Percentiles rank a stretch among this genome's conserved stretches.
Evolutionary conservation across 345 rosid species (phyloP).

Genomic region (Corchorus capsularis): DNA sequence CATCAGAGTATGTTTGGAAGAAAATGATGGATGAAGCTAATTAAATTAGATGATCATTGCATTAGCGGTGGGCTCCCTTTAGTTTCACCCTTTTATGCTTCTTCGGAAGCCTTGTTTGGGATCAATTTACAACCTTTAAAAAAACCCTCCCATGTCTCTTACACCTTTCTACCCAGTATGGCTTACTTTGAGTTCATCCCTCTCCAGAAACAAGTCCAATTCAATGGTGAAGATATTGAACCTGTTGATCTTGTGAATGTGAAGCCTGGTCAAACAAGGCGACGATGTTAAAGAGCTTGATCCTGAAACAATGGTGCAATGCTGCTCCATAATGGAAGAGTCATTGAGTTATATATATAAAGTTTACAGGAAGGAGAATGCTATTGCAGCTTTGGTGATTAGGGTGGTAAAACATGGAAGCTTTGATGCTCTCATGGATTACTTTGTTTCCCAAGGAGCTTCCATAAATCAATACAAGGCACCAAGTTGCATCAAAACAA

Average conservation of each 20-base stretch:
- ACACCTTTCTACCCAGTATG: constrained; percentile 64
- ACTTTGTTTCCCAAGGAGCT: constrained; percentile 71
- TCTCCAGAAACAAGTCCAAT: constrained; percentile 20
- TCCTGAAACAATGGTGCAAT: constrained; percentile 42
- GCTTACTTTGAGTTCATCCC: constrained; percentile 69
- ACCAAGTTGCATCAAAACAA: constrained; percentile 62
- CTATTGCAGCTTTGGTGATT: too few species aligned
- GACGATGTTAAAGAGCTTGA: constrained; percentile 31
- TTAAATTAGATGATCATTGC: constrained; percentile 2
- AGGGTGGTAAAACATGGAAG: constrained; percentile 35
- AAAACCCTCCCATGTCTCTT: constrained; percentile 61
- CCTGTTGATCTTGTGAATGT: too few species aligned
- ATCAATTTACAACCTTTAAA: constrained; percentile 30
- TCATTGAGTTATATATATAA: constrained; percentile 48
- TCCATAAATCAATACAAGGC: constrained; percentile 73
- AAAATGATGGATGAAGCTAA: too few species aligned
- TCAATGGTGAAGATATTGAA: constrained; percentile 31
- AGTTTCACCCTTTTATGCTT: constrained; percentile 51
- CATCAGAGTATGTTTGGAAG: too few species aligned
- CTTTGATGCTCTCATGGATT: constrained; percentile 71
- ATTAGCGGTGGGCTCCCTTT: constrained; percentile 58
- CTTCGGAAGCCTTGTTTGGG: constrained; percentile 67
- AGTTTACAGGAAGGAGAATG: constrained; percentile 41
- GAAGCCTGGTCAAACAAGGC: too few species aligned
- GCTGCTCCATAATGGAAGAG: constrained; percentile 58